Evolutionary conservation across 495 filamentous ascomycete species (phyloP), one percentile per base, ranked within the genome.

Genomic region (Terfezia boudieri): DNA sequence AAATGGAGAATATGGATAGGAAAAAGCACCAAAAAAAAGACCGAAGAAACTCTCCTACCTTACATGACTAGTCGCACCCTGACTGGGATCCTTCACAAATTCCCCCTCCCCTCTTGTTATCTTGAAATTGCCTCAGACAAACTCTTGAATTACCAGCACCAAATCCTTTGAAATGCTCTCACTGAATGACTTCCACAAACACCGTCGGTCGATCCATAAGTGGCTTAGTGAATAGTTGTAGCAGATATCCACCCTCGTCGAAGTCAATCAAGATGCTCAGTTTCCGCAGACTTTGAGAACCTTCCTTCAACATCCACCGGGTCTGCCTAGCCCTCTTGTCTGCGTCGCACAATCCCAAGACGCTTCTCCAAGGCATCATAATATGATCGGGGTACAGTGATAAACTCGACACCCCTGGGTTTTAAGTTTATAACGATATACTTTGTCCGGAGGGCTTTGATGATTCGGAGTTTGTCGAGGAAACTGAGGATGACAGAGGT

Each of bases 121-220:
- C 85, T 66, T 73, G 93, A 86, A 67, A 94, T 84, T 4, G 88
- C 86, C 69, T 94, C 86, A 61, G 93, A 94, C 58, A 94, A 59
- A 53, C 79, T 84, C 75, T 84, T 93, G 70, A 93, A 63, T 94
- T 94, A n/a, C 87, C 87, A 2, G 86, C 88, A 4, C 87, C 86
- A 59, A 94, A 94, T 0, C 88, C 88, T 10, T 78, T 73, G 67
- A 94, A 94, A 57, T 86, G 79, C 57, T 86, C 76, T 37, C 86
- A 70, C 67, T 94, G 83, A 61, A 94, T 94, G 57, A 94, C 86
- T 74, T 94, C 88, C 54, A 94, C 76, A 65, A 94, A 94, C 0
- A 94, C 86, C 1, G 87, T 94, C 4, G 88, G 88, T 0, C 88
- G 77, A 66, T 94, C 87, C 78, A 94, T 82, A 51, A 95, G 57